These are phyloP conservation scores for Rubroboletus satanas DNA, from an alignment of 768 basidiomycete species.

Conservation along the genomic window DNA sequence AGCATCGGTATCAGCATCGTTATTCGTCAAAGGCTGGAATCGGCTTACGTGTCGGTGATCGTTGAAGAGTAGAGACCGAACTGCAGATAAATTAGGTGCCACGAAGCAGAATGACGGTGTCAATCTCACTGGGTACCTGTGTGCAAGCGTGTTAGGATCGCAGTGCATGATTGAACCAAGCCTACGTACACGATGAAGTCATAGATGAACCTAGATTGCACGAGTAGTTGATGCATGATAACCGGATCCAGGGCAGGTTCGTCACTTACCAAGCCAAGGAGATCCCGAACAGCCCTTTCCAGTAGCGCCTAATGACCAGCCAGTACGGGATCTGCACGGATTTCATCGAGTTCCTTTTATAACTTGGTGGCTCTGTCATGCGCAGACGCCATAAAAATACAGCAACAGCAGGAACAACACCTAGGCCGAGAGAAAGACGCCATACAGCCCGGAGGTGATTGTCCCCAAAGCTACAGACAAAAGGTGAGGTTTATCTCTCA, in stretches of 20 bases:
- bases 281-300: constrained; percentile 68
- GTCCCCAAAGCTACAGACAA: constrained; percentile 55
- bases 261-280: constrained; percentile 62
- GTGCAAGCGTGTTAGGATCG: neutral
- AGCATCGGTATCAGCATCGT: neutral
- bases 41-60: constrained; percentile 58
- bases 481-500: neutral
- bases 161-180: neutral
- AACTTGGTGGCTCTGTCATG: constrained; percentile 78
- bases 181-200: constrained; percentile 70
- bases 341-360: constrained; percentile 77
- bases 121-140: constrained; percentile 59
- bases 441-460: constrained; percentile 83
- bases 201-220: constrained; percentile 58
- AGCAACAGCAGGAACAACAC: constrained; percentile 71
- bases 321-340: constrained; percentile 66
- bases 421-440: constrained; percentile 83
- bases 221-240: neutral
- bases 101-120: neutral
- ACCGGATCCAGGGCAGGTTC: neutral
- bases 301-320: constrained; percentile 78
- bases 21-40: neutral
- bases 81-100: constrained; percentile 30
- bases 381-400: constrained; percentile 86
- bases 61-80: constrained; percentile 82